These are phyloP conservation scores for Striga hermonthica DNA, from an alignment of 305 asterid species.

Conservation along the genomic window DNA sequence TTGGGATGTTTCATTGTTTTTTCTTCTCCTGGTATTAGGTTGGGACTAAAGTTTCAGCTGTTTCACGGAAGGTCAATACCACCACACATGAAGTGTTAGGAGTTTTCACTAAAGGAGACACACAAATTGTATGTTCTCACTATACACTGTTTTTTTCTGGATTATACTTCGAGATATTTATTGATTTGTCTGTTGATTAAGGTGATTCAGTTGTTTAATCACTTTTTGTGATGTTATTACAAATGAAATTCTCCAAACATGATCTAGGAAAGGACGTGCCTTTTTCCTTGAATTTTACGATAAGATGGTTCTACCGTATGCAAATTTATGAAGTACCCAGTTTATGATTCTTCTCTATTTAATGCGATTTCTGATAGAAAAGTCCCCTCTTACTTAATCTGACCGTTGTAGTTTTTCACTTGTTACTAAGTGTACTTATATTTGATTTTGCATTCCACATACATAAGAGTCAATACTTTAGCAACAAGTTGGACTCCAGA, in stretches of 20 bases:
- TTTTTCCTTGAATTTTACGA: background rate
- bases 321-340: background rate
- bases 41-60: slow-evolving; percentile 92
- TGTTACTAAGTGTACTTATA: background rate
- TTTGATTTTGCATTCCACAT: background rate
- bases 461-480: background rate
- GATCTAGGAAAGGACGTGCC: slow-evolving; percentile 11
- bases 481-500: background rate
- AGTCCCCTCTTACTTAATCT: slow-evolving; percentile 12
- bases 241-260: slow-evolving; percentile 2
- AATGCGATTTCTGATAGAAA: background rate
- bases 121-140: slow-evolving; percentile 74
- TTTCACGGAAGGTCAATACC: slow-evolving; percentile 86
- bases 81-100: slow-evolving; percentile 92
- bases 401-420: background rate
- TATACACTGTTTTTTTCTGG: slow-evolving; percentile 1
- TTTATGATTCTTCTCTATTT: background rate
- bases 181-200: slow-evolving; percentile 15
- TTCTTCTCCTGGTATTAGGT: slow-evolving; percentile 42
- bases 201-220: background rate
- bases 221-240: background rate
- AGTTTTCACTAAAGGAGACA: slow-evolving; percentile 67
- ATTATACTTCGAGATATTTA: slow-evolving; percentile 22
- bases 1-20: slow-evolving; percentile 4
- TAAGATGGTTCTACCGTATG: slow-evolving; percentile 1